phyloP scores from a whole-genome alignment of 2,329 filamentous ascomycete species.

The Fusarium dimerum region DNA sequence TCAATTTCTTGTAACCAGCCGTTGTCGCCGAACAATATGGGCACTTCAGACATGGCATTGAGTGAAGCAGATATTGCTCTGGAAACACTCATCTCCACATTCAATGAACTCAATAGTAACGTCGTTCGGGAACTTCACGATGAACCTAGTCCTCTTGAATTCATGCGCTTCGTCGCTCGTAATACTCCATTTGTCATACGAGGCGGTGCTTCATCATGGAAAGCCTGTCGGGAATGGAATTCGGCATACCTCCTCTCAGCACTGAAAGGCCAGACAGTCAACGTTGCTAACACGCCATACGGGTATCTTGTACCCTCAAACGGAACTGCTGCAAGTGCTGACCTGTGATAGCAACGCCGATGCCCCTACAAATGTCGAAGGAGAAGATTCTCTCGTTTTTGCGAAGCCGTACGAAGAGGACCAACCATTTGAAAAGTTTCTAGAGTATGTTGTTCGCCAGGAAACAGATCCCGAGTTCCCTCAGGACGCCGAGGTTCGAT shows the following conservation, averaged over 20 bases:
- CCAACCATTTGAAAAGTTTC: constrained; percentile 62
- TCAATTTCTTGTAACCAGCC: not conserved
- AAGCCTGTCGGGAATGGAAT: constrained; percentile 64
- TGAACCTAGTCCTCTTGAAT: constrained; percentile 74
- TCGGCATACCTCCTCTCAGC: constrained; percentile 56
- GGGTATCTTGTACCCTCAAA: constrained; percentile 42
- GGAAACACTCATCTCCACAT: constrained; percentile 61
- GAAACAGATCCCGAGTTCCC: constrained; percentile 44
- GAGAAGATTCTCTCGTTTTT: constrained; percentile 48
- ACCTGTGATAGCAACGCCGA: constrained; percentile 37
- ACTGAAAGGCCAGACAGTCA: constrained; percentile 61
- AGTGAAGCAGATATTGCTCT: constrained; percentile 23
- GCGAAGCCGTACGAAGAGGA: constrained; percentile 72
- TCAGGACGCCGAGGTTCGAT: constrained; percentile 55
- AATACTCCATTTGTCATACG: constrained; percentile 77
- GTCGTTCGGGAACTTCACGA: constrained; percentile 60
- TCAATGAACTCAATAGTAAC: constrained; percentile 69
- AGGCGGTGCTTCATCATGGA: constrained; percentile 62
- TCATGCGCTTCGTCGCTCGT: constrained; percentile 73
- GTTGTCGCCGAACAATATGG: not conserved
- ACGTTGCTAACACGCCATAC: constrained; percentile 75
- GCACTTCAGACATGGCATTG: not conserved
- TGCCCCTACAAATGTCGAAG: constrained; percentile 32
- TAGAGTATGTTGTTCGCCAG: constrained; percentile 62
- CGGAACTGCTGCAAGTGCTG: not conserved